Evolutionary conservation across 306 rosid species (phyloP).

Genomic region (Cicer chorassanicum): DNA sequence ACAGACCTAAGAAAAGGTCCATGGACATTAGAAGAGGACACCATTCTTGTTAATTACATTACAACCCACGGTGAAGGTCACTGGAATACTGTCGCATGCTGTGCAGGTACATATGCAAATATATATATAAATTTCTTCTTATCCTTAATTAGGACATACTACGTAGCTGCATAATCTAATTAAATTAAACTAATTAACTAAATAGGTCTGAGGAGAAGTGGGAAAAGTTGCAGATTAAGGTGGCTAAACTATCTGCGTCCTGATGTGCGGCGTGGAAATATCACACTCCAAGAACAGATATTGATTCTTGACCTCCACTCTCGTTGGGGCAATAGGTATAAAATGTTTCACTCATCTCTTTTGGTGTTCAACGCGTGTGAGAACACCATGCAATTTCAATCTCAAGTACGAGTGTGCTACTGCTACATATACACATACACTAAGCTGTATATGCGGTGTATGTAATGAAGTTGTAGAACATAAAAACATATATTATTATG

Average conservation of each 20-base stretch:
- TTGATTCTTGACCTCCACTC: constrained; percentile 68
- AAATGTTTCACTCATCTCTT: background rate
- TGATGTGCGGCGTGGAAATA: constrained; percentile 59
- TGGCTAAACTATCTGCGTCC: constrained; percentile 78
- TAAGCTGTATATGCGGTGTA: no score
- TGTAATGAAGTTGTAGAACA: no score
- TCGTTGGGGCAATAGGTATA: constrained; percentile 70
- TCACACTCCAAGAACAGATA: constrained; percentile 69
- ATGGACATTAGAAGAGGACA: constrained; percentile 72
- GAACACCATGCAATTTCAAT: no score
- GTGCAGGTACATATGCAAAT: constrained; percentile 39
- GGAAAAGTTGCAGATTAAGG: constrained; percentile 73
- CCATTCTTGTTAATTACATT: constrained; percentile 55
- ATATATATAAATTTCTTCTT: background rate
- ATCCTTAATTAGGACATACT: background rate
- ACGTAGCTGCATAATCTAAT: background rate
- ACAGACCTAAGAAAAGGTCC: constrained; percentile 62
- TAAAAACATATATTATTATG: no score
- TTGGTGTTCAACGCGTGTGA: no score
- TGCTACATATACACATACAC: no score
- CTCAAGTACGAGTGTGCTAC: no score
- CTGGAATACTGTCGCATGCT: constrained; percentile 64
- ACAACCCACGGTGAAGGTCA: constrained; percentile 64
- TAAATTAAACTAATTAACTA: background rate
- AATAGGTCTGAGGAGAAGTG: constrained; percentile 63